A percentile compares a stretch with the other conserved stretches of the same genome.
These are phyloP conservation scores for Dianthus caryophyllus DNA, from an alignment of 148 eudicot genomes.

Conservation along the genomic window DNA sequence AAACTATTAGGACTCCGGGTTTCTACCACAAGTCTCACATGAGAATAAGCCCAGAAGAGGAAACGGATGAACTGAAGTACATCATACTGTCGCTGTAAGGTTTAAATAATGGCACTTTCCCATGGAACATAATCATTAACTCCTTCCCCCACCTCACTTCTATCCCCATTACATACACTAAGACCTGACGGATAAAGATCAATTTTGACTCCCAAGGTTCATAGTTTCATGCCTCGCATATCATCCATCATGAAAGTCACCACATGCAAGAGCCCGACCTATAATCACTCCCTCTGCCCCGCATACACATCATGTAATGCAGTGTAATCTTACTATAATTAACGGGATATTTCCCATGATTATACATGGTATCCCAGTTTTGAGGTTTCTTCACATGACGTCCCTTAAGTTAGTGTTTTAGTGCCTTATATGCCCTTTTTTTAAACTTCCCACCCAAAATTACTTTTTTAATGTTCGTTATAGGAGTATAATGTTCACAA, in stretches of 20 bases:
- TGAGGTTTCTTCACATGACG: too few species aligned
- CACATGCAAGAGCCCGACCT: background rate
- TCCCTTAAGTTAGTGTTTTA: too few species aligned
- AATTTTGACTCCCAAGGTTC: background rate
- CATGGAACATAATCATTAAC: background rate
- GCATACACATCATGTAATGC: background rate
- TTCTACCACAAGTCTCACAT: background rate
- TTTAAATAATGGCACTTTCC: background rate
- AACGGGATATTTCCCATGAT: too few species aligned
- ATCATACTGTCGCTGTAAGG: background rate
- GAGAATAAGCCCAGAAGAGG: constrained; percentile 4
- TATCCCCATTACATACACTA: background rate
- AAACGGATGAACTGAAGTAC: background rate
- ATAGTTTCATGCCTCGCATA: constrained; percentile 3
- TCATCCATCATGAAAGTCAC: background rate
- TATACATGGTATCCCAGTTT: too few species aligned
- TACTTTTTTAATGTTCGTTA: too few species aligned
- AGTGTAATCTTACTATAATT: background rate
- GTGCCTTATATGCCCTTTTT: too few species aligned
- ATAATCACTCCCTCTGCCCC: background rate
- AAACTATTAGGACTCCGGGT: background rate
- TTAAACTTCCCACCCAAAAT: too few species aligned
- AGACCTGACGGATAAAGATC: background rate
- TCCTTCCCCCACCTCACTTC: background rate
- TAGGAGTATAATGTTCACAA: too few species aligned